Percentiles rank a stretch among this genome's conserved stretches.
These are phyloP conservation scores for Epichloe bromicola DNA, from an alignment of 2,329 filamentous ascomycete genomes.

Conservation along the genomic window DNA sequence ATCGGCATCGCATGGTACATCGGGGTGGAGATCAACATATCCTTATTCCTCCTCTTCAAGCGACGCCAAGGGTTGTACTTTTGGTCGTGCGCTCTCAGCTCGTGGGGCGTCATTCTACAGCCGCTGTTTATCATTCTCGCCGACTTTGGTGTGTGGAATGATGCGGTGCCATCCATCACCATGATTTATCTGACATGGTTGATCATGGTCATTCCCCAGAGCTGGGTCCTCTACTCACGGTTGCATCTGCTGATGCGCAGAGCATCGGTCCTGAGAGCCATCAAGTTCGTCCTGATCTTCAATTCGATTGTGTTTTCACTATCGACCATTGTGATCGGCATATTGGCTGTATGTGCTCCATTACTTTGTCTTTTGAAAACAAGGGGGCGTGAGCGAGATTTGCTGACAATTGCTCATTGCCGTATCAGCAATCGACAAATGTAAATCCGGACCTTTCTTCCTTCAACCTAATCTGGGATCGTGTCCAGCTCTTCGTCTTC, in stretches of 20 bases:
- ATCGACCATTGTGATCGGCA: constrained; percentile 39
- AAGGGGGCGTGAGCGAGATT: not conserved
- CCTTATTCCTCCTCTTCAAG: constrained; percentile 18
- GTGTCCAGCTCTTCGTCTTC: constrained; percentile 39
- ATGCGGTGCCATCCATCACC: constrained; percentile 7
- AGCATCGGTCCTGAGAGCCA: constrained; percentile 30
- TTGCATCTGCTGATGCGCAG: constrained; percentile 44
- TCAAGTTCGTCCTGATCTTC: constrained; percentile 41
- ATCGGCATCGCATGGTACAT: constrained; percentile 22
- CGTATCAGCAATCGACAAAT: constrained; percentile 14
- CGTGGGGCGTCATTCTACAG: constrained; percentile 19
- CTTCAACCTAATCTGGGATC: constrained; percentile 30
- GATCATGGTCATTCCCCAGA: constrained; percentile 42
- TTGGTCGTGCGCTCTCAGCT: constrained; percentile 18
- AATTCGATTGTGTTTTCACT: constrained; percentile 40
- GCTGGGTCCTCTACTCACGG: constrained; percentile 46
- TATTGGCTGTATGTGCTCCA: constrained; percentile 27
- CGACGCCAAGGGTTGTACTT: constrained; percentile 19
- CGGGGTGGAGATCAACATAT: constrained; percentile 16
- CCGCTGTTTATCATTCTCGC: constrained; percentile 31
- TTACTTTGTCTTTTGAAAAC: not conserved
- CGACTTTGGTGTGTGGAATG: constrained; percentile 11
- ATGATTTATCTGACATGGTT: constrained; percentile 13
- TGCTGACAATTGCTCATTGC: not conserved
- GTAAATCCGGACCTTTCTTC: constrained; percentile 12